phyloP scores from a whole-genome alignment of 768 basidiomycete genomes.

The Leccinum arenicola region DNA sequence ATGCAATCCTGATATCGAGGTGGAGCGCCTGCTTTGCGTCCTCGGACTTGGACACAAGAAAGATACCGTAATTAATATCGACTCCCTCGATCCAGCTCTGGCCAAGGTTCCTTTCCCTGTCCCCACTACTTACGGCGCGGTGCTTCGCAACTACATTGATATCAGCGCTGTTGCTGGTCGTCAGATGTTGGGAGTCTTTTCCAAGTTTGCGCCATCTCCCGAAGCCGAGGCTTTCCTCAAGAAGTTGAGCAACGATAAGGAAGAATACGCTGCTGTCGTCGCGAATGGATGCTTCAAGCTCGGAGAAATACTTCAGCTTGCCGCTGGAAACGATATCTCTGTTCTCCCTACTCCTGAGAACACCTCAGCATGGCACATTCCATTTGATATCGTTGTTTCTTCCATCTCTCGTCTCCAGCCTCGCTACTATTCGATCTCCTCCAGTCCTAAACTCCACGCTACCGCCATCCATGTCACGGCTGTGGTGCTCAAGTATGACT shows the following conservation, averaged over 20 bases:
- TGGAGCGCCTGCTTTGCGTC: constrained; percentile 81
- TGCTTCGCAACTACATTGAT: constrained; percentile 96
- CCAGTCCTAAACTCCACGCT: constrained; percentile 90
- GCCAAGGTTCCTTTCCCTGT: constrained; percentile 99
- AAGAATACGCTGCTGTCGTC: constrained; percentile 76
- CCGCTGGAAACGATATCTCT: constrained; percentile 73
- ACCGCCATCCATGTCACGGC: constrained; percentile 90
- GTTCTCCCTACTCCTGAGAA: constrained; percentile 61
- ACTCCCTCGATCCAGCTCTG: constrained; percentile 95
- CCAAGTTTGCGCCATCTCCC: constrained; percentile 84
- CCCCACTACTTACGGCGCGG: constrained; percentile 90
- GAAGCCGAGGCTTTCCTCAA: constrained; percentile 73
- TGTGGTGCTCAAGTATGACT: constrained; percentile 93
- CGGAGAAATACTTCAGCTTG: constrained; percentile 89
- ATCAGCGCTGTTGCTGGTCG: constrained; percentile 93
- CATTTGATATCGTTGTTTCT: constrained; percentile 96
- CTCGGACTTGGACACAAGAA: constrained; percentile 82
- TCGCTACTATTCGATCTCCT: constrained; percentile 98
- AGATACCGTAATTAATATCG: constrained; percentile 84
- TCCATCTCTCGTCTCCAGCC: constrained; percentile 93
- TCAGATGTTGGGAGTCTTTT: constrained; percentile 83
- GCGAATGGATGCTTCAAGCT: constrained; percentile 84
- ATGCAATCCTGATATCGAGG: constrained; percentile 88
- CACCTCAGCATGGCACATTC: constrained; percentile 85
- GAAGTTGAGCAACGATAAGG: constrained; percentile 83